Percentiles rank a stretch among this genome's conserved stretches.
Conservation (phyloP, 2,329 filamentous ascomycete genomes). For the Calonectria leucothoes region DNA sequence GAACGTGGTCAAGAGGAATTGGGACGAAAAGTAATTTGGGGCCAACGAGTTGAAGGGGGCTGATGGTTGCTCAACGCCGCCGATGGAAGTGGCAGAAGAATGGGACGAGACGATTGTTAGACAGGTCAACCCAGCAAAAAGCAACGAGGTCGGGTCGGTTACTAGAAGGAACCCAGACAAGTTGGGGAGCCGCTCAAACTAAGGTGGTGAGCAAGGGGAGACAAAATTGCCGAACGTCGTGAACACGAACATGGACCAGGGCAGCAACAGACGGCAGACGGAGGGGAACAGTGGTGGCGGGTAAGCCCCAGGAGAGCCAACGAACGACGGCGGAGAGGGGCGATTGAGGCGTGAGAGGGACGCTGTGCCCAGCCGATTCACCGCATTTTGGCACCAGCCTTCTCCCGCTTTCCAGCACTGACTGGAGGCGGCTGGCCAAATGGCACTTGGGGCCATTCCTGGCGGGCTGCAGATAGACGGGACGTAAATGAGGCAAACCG, state of each 20-base stretch:
- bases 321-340: conserved; percentile 18
- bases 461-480: conserved; percentile 40
- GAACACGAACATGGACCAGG: conserved; percentile 23
- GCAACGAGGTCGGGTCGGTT: conserved; percentile 26
- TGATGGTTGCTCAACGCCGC: conserved; percentile 2
- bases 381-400: conserved; percentile 44
- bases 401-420: conserved; percentile 35
- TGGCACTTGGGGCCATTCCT: conserved; percentile 33
- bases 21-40: conserved; percentile 28
- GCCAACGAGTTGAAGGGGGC: conserved; percentile 24
- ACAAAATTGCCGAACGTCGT: conserved; percentile 32
- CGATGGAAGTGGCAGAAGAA: conserved; percentile 1
- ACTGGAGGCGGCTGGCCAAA: conserved; percentile 32
- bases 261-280: conserved; percentile 5
- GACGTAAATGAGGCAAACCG: conserved; percentile 33
- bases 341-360: conserved; percentile 25
- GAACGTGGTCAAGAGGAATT: conserved; percentile 36
- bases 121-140: conserved; percentile 35
- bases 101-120: conserved; percentile 8
- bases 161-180: conserved; percentile 14
- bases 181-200: conserved; percentile 35
- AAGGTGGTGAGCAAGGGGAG: conserved; percentile 32
- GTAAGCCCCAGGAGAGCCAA: conserved; percentile 30
- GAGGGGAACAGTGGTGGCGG: conserved; percentile 17
- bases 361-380: conserved; percentile 36